These are phyloP conservation scores for Hypoxylon lienhwacheense DNA, from an alignment of 495 filamentous ascomycete species.

Conservation along the genomic window DNA sequence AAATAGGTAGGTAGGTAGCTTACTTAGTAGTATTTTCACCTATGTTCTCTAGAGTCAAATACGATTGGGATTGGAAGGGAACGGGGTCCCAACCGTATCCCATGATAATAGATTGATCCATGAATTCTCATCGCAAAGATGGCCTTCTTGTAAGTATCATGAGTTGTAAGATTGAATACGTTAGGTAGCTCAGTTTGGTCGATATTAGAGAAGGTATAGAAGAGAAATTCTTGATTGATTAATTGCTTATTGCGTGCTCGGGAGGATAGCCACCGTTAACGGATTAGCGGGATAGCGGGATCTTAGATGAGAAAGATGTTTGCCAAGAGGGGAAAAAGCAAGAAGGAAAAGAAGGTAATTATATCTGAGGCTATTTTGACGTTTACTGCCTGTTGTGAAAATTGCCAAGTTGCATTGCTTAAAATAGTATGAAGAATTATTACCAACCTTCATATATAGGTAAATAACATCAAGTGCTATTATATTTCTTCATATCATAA, in stretches of 20 bases:
- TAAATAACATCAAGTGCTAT: too few species aligned
- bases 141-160: not conserved
- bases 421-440: too few species aligned
- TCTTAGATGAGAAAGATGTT: conserved; percentile 12
- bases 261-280: conserved; percentile 9
- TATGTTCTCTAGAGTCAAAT: conserved; percentile 4
- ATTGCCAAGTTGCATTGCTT: not conserved
- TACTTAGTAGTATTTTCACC: conserved; percentile 7
- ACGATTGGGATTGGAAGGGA: conserved; percentile 21
- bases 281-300: conserved; percentile 14
- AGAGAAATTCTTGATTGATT: conserved; percentile 11
- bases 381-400: not conserved
- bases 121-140: conserved; percentile 16
- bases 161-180: not conserved
- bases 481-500: too few species aligned
- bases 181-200: not conserved
- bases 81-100: conserved; percentile 20
- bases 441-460: too few species aligned
- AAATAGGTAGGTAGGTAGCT: too few species aligned
- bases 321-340: conserved; percentile 21
- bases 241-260: conserved; percentile 28
- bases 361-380: conserved; percentile 21
- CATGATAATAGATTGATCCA: conserved; percentile 20
- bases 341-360: conserved; percentile 9
- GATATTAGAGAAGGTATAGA: conserved; percentile 2